phyloP scores from a whole-genome alignment of 2,329 filamentous ascomycete species.

The Trichoderma sp. region DNA sequence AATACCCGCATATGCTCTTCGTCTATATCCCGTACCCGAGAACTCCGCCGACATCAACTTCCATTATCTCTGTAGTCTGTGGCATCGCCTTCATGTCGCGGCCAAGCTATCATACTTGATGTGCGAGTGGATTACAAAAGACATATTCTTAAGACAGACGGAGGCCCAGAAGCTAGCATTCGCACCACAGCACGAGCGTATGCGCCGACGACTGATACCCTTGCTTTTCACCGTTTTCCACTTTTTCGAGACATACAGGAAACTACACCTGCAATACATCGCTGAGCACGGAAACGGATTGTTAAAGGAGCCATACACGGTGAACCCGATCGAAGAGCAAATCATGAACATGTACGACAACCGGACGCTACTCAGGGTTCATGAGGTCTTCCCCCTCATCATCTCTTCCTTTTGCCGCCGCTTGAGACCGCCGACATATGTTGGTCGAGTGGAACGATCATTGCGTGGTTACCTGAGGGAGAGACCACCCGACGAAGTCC shows the following conservation, averaged over 20 bases:
- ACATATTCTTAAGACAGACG: slow-evolving; percentile 60
- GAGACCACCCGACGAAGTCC: slow-evolving; percentile 60
- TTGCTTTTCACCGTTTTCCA: slow-evolving; percentile 65
- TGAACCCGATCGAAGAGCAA: slow-evolving; percentile 61
- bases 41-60: slow-evolving; percentile 51
- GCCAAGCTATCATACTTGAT: slow-evolving; percentile 61
- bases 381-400: slow-evolving; percentile 63
- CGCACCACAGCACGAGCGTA: slow-evolving; percentile 59
- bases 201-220: slow-evolving; percentile 63
- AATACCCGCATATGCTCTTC: slow-evolving; percentile 58
- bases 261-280: slow-evolving; percentile 57
- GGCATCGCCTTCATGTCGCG: slow-evolving; percentile 64
- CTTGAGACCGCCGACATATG: slow-evolving; percentile 62
- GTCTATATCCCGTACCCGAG: slow-evolving; percentile 55
- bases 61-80: slow-evolving; percentile 62
- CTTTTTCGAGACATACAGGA: slow-evolving; percentile 65
- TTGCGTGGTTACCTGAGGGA: slow-evolving; percentile 63
- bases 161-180: slow-evolving; percentile 56
- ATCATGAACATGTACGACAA: slow-evolving; percentile 66
- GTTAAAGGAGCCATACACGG: slow-evolving; percentile 52
- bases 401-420: slow-evolving; percentile 63
- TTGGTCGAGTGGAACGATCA: slow-evolving; percentile 60
- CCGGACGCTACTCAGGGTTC: slow-evolving; percentile 59
- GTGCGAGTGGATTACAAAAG: slow-evolving; percentile 63
- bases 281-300: slow-evolving; percentile 53